Conservation (phyloP, 176 grass and related monocot species). For the Aegilops sharonensis region DNA sequence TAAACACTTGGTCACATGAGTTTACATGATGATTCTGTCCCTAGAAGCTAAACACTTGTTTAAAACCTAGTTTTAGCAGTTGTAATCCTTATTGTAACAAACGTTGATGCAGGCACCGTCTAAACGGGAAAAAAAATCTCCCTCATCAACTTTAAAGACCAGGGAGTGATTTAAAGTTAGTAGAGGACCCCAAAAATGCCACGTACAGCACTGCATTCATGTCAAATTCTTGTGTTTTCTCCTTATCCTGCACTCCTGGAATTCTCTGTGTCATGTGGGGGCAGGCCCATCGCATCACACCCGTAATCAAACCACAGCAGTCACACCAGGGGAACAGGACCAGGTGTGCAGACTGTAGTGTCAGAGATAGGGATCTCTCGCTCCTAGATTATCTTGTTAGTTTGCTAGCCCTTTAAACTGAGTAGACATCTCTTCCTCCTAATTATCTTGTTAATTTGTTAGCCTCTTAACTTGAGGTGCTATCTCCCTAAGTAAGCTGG, state of each 20-base stretch:
- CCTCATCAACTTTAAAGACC: background rate
- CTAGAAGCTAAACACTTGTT: background rate
- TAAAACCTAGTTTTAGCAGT: background rate
- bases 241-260: background rate
- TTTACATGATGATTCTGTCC: background rate
- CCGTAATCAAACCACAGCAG: background rate
- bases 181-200: background rate
- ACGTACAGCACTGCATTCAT: background rate
- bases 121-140: background rate
- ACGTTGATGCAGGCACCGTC: background rate
- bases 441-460: background rate
- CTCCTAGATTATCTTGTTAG: background rate
- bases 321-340: background rate
- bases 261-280: background rate
- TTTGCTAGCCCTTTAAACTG: background rate
- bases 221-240: background rate
- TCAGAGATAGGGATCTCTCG: background rate
- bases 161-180: background rate
- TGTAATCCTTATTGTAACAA: background rate
- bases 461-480: background rate
- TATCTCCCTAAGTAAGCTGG: background rate
- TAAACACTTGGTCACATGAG: background rate
- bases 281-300: background rate
- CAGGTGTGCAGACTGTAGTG: background rate
- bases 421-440: background rate